Evolutionary conservation across 805 yeast genomes (phyloP).

Genomic region (Yarrowia divulgata): DNA sequence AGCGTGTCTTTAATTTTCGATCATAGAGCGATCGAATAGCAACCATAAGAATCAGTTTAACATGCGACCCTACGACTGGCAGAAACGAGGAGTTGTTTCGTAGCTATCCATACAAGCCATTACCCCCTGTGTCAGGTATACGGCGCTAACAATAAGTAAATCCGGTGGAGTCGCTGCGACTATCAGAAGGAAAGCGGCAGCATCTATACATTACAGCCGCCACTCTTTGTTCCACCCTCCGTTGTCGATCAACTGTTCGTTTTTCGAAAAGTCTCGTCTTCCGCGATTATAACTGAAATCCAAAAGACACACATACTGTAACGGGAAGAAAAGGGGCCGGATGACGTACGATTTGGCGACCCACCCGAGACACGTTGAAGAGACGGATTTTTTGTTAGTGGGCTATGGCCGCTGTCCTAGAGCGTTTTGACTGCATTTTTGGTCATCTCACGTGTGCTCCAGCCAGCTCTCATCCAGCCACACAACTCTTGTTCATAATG

Average conservation of each 20-base stretch:
- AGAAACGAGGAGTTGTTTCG: too few species aligned
- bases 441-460: too few species aligned
- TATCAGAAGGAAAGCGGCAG: background rate
- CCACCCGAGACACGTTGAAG: background rate
- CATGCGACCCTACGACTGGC: too few species aligned
- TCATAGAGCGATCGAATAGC: background rate
- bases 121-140: too few species aligned
- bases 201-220: slow-evolving; percentile 1
- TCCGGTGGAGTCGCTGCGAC: background rate
- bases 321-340: background rate
- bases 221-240: background rate
- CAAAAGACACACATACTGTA: background rate
- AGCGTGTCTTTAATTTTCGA: background rate
- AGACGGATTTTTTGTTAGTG: too few species aligned
- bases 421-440: too few species aligned
- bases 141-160: too few species aligned
- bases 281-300: background rate
- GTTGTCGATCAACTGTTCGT: slow-evolving; percentile 1
- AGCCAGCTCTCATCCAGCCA: too few species aligned
- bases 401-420: too few species aligned
- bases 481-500: too few species aligned
- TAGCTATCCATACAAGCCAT: too few species aligned
- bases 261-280: background rate
- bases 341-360: background rate
- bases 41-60: too few species aligned